phyloP scores from a whole-genome alignment of 176 grass and related monocot genomes.

The Carex pumila region DNA sequence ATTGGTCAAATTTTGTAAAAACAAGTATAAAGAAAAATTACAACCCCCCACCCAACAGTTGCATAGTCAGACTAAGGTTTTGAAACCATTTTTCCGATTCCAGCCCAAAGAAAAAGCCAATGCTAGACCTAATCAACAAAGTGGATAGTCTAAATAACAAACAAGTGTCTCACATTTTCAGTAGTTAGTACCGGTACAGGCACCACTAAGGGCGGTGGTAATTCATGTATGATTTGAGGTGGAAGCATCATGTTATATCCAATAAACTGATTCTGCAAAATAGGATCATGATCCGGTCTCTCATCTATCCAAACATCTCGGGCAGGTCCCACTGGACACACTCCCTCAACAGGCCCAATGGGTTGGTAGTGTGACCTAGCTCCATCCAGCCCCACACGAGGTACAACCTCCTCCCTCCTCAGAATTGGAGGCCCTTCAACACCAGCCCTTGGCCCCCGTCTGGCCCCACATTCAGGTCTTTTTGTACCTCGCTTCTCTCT shows the following conservation, averaged over 20 bases:
- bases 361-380: neutral
- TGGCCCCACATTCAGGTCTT: neutral
- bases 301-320: neutral
- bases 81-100: neutral
- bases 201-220: neutral
- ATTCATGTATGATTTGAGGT: neutral
- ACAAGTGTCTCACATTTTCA: neutral
- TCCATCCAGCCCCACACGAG: neutral
- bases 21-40: neutral
- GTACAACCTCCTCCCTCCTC: neutral
- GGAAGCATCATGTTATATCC: neutral
- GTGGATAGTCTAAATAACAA: neutral
- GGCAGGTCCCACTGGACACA: neutral
- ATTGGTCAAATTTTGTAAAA: neutral
- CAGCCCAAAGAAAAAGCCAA: neutral
- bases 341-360: neutral
- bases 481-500: neutral
- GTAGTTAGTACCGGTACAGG: conserved; percentile 2
- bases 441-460: neutral
- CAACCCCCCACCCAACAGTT: neutral
- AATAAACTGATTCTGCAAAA: neutral
- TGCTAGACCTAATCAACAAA: neutral
- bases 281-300: neutral
- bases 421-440: neutral
- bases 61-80: neutral